phyloP scores from a whole-genome alignment of 129 eudicot genomes.

The Daucus carota region DH1_v3.0 NC_030386.2:28625001-28625500 shows the following conservation, averaged over 20 bases:
- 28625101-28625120: too few relatives aligned
- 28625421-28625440: not conserved
- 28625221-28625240: too few relatives aligned
- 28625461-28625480: not conserved
- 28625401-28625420: not conserved
- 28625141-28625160: not conserved
- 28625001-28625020: not conserved
- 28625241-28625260: too few relatives aligned
- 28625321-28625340: not conserved
- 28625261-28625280: not conserved
- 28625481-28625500: not conserved
- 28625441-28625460: not conserved
- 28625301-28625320: not conserved
- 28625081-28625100: conserved; percentile 35
- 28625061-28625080: conserved; percentile 61
- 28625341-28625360: not conserved
- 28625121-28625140: conserved; percentile 14
- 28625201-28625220: not conserved
- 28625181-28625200: not conserved
- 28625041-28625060: conserved; percentile 11
- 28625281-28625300: not conserved
- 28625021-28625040: not conserved
- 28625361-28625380: not conserved
- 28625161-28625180: not conserved
- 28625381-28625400: not conserved